Evolutionary conservation across 495 filamentous ascomycete genomes (phyloP), one percentile per base, ranked within the genome.

Genomic region (Daldinia childiae): DNA sequence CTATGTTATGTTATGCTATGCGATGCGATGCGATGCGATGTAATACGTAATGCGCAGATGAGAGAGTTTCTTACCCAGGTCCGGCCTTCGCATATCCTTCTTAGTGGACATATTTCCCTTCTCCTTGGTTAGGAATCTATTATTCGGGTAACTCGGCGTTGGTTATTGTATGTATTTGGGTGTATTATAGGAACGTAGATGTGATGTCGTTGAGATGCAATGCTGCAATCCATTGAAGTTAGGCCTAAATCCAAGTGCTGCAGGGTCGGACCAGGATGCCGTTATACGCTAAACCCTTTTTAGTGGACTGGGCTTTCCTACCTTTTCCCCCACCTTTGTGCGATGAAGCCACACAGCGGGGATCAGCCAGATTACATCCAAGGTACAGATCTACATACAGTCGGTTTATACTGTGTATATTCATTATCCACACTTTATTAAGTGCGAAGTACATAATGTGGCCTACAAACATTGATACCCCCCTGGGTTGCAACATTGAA

Each of bases 11-110:
- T 26, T 24, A 54, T 54, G 50, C 50, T 69, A 57, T 59, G 60
- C 51, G 58, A 52, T 73, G 50, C 50, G 50, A 54, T 54, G 50
- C 50, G 24, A 54, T 54, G 50, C 50, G 50, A 26, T 54, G 24
- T 54, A 14, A 29, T 54, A 7, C 29, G 24, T 15, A 12, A 58
- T 68, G 71, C n/a, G 52, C 43, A 30, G 56, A 34, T 21, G 26
- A 48, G 51, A 19, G 38, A 45, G 29, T 12, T 48, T 48, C 69
- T 74, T 85, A 97, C 94, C 88, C 68, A 97, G 86, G 81, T 97
- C 93, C 56, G 86, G 82, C 74, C 93, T 86, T 36, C 93, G 89
- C 92, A 95, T 93, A 79, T 97, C 93, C 79, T 94, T 96, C 79
- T 88, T 92, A 38, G 87, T 86, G 27, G 91, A 24, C 24, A 15